Evolutionary conservation across 192 early-diverging fungal species (phyloP), one percentile per base, ranked within the genome.

Genomic region (Coemansia sp.): DNA sequence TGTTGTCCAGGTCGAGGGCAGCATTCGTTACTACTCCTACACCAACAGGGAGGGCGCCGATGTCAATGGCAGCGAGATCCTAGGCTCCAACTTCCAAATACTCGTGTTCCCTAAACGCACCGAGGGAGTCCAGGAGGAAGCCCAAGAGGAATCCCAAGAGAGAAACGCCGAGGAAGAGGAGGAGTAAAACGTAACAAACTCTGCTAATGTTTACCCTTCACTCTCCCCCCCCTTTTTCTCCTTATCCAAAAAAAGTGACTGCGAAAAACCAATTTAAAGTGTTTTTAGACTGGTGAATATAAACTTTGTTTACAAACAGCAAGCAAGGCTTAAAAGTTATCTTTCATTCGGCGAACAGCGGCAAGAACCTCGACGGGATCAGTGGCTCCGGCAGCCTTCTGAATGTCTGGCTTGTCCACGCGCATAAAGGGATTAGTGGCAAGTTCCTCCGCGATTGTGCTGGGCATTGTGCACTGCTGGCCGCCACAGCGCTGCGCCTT

Each of bases 391-490:
- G 85, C 78, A 9, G 82, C 83, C 61, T 73, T 73, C 55, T 88
- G 86, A 13, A 92, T 55, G 1, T 82, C 69, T 0, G 87, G 85
- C 63, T 87, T 82, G 63, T 87, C 76, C 34, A 93, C 89, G 22
- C 95, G 84, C 84, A 98, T 85, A 60, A 98, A 98, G 17, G 94
- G 94, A 59, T 98, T 98, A 62, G 87, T 90, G 32, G 83, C 70
- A 53, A 87, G 75, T 60, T 98, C 96, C 42, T 93, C 90, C n/a
- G 84, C 92, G 68, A 99, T 92, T 9, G 92, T 92, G 19, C 91
- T 92, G 6, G 96, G 95, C 34, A 98, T 87, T 0, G 94, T 96
- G 40, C 65, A 67, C 25, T 56, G 10, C 32, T 62, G 33, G 9
- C 65, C 62, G 20, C 75, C 74, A 55, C 79, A 79, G 87, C 88